Percentiles rank a stretch among this genome's conserved stretches.
These are phyloP conservation scores for Ustulina deusta DNA, from an alignment of 2,329 filamentous ascomycete species.

Conservation along the genomic window DNA sequence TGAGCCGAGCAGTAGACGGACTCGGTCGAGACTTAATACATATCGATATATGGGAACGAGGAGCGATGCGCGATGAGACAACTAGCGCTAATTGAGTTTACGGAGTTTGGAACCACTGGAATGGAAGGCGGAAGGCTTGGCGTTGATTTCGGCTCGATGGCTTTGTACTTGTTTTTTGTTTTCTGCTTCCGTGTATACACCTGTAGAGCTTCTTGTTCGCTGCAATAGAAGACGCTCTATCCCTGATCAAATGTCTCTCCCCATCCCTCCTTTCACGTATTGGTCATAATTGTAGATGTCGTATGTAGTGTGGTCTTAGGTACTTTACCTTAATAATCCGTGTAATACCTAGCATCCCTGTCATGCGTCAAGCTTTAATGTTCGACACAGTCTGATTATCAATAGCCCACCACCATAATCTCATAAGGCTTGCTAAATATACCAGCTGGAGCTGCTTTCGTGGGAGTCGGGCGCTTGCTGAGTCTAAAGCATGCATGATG, in stretches of 20 bases:
- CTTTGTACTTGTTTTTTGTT: conserved; percentile 21
- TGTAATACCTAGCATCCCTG: neutral
- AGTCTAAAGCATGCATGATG: conserved; percentile 29
- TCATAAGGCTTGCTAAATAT: conserved; percentile 2
- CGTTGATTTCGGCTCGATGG: conserved; percentile 5
- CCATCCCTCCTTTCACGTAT: neutral
- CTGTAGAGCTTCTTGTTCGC: conserved; percentile 25
- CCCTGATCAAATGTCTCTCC: neutral
- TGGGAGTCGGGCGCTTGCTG: conserved; percentile 30
- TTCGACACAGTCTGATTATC: neutral
- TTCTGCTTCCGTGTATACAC: conserved; percentile 35
- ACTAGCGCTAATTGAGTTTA: conserved; percentile 34
- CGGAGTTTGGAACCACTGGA: conserved; percentile 1
- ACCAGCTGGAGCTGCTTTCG: neutral
- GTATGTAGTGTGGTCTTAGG: neutral
- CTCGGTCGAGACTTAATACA: conserved; percentile 21
- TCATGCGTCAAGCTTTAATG: neutral
- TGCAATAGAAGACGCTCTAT: conserved; percentile 35
- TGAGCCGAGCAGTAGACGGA: conserved; percentile 1
- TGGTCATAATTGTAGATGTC: neutral
- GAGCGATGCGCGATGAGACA: neutral
- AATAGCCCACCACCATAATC: neutral
- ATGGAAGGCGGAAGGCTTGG: neutral
- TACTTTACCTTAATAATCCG: neutral
- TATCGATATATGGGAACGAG: conserved; percentile 28